Evolutionary conservation across 306 rosid genomes (phyloP), one percentile per base, ranked within the genome.

Genomic region (Neltuma alba): DNA sequence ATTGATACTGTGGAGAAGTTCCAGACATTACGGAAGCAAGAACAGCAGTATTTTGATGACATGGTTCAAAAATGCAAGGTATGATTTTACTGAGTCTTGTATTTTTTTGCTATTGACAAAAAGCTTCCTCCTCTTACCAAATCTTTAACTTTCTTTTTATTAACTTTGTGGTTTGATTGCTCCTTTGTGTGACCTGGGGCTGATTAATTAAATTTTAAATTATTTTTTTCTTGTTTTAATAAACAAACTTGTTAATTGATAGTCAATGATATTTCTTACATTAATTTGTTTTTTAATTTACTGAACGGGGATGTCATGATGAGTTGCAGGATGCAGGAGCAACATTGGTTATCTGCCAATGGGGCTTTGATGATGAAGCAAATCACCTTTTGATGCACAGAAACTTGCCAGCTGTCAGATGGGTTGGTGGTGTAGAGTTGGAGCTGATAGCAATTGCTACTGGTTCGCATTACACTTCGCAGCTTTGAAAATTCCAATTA

Each of bases 341-440:
- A 76, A 94, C 97, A 54, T 87, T 92, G 85, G 98, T 92, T 65
- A 92, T 95, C 83, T 95, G 99, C 70, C 99, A 95, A 75, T 95
- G 98, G 99, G 99, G 99, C 48, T 95, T 95, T 80, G 99, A 95
- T 80, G 99, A 95, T 82, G 99, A 95, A 85, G 99, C 99, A 81
- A 95, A 95, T 82, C 99, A 95, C 80, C 91, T 95, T 50, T 85
- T 95, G 78, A 91, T 95, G 98, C 92, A 92, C 86, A 89, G 99
- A 79, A 89, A 92, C 84, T 88, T 95, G 83, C 99, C 98, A 27
- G 99, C 99, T 78, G 99, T 95, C 66, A 91, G 99, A 90, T 95
- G 99, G 99, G 99, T 95, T 61, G 99, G 99, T 81, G 99, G 99
- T 89, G 99, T 95, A 54, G 99, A 92, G 92, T 86, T 95, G 82